phyloP scores from a whole-genome alignment of 164 flowering plant genomes.

The Magnolia changhungtana region DNA sequence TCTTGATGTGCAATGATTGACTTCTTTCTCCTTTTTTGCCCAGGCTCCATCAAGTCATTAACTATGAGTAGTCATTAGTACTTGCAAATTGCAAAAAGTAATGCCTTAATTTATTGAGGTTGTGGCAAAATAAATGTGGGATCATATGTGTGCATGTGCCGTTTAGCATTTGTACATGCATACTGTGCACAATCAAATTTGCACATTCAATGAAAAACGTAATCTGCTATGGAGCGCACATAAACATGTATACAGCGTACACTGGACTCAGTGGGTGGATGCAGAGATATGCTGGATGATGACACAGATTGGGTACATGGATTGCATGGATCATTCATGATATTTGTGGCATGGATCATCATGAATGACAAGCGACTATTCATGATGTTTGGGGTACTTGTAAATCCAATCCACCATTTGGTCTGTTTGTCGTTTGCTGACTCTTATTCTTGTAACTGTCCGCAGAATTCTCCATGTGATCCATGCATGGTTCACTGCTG shows the following conservation, averaged over 20 bases:
- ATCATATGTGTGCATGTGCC: no score
- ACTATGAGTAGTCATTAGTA: no score
- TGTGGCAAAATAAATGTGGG: no score
- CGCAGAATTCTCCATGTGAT: constrained; percentile 94
- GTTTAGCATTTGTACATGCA: no score
- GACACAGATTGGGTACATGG: background rate
- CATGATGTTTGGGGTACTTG: background rate
- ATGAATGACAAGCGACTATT: background rate
- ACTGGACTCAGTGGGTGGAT: background rate
- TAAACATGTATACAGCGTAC: background rate
- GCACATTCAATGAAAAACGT: background rate
- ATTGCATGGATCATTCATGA: background rate
- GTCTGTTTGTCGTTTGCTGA: background rate
- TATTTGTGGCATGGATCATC: background rate
- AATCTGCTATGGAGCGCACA: background rate
- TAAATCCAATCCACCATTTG: no score
- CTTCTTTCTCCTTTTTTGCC: no score
- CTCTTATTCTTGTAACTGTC: background rate
- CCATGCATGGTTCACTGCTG: constrained; percentile 94
- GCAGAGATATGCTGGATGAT: background rate
- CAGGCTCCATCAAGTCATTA: no score
- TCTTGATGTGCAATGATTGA: no score
- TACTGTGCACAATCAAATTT: background rate
- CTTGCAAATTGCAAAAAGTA: no score
- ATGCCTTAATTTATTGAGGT: no score